phyloP scores from a whole-genome alignment of 257 asterid species.

The Hygrophila difformis region DNA sequence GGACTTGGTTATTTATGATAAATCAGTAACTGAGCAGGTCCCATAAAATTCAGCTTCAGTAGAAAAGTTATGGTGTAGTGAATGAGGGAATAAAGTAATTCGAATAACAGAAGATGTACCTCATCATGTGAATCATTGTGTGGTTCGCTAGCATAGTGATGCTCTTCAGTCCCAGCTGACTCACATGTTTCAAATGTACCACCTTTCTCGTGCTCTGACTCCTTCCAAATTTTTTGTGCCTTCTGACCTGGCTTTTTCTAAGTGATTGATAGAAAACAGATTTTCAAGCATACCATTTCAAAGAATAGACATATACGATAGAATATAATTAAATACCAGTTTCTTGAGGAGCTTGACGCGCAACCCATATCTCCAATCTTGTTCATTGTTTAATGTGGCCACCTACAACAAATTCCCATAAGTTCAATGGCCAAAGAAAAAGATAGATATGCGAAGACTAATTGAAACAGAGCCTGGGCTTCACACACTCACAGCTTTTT shows the following conservation, averaged over 20 bases:
- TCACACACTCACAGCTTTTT: too few species aligned
- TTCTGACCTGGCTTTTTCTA: conserved; percentile 61
- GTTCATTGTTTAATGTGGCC: conserved; percentile 69
- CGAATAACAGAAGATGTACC: conserved; percentile 30
- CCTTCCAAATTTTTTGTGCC: conserved; percentile 65
- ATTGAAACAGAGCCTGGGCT: too few species aligned
- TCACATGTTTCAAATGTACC: conserved; percentile 34
- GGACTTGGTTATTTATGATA: too few species aligned
- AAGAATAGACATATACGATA: not conserved
- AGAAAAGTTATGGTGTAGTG: too few species aligned
- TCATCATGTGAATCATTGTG: conserved; percentile 69
- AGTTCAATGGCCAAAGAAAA: conserved; percentile 6
- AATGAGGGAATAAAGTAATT: not conserved
- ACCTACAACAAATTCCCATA: conserved; percentile 39
- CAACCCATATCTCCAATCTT: conserved; percentile 96
- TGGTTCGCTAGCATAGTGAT: conserved; percentile 43
- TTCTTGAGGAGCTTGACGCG: conserved; percentile 87
- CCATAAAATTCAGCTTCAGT: too few species aligned
- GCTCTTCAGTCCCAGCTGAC: conserved; percentile 48
- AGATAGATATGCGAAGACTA: too few species aligned
- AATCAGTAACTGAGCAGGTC: too few species aligned
- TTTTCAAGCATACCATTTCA: not conserved
- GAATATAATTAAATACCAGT: conserved; percentile 35
- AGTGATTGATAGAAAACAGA: conserved; percentile 12
- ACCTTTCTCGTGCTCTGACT: conserved; percentile 50